Conservation (phyloP, 2,329 filamentous ascomycete genomes). For the Elsinoe necatrix region DNA sequence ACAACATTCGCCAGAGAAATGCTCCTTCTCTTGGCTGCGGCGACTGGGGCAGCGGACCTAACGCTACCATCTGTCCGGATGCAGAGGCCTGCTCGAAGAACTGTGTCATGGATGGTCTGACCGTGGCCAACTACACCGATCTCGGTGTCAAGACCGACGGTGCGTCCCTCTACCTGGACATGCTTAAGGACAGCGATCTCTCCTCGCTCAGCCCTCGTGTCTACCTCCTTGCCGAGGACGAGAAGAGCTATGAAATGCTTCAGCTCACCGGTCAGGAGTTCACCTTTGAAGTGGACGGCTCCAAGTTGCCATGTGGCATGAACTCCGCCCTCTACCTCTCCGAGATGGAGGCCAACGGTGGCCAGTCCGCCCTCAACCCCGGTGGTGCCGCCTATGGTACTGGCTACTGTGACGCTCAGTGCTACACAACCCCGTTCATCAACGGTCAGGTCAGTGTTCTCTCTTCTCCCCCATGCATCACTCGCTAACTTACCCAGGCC, state of each 20-base stretch:
- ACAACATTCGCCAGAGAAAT: conserved; percentile 38
- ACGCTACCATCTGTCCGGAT: conserved; percentile 33
- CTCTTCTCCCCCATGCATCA: neutral
- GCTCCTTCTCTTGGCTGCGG: conserved; percentile 41
- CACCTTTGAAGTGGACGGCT: conserved; percentile 64
- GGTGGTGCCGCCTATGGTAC: conserved; percentile 51
- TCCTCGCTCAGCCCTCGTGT: conserved; percentile 37
- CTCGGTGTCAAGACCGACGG: conserved; percentile 45
- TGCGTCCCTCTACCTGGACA: conserved; percentile 51
- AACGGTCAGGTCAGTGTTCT: conserved; percentile 17
- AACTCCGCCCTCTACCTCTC: conserved; percentile 64
- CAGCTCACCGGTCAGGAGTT: conserved; percentile 59
- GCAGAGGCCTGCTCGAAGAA: conserved; percentile 31
- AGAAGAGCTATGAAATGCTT: conserved; percentile 57
- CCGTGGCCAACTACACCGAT: conserved; percentile 37
- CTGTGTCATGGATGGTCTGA: conserved; percentile 37
- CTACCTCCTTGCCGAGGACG: conserved; percentile 40
- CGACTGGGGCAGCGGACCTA: conserved; percentile 37
- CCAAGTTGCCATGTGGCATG: conserved; percentile 58
- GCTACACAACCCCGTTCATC: conserved; percentile 29
- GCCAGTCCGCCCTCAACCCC: conserved; percentile 37
- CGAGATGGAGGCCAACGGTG: conserved; percentile 56
- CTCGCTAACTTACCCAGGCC: conserved; percentile 15
- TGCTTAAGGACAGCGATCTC: conserved; percentile 29
- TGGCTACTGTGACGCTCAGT: conserved; percentile 47